Evolutionary conservation across 2,329 filamentous ascomycete species (phyloP).

Genomic region (Phyllosticta citriasiana): DNA sequence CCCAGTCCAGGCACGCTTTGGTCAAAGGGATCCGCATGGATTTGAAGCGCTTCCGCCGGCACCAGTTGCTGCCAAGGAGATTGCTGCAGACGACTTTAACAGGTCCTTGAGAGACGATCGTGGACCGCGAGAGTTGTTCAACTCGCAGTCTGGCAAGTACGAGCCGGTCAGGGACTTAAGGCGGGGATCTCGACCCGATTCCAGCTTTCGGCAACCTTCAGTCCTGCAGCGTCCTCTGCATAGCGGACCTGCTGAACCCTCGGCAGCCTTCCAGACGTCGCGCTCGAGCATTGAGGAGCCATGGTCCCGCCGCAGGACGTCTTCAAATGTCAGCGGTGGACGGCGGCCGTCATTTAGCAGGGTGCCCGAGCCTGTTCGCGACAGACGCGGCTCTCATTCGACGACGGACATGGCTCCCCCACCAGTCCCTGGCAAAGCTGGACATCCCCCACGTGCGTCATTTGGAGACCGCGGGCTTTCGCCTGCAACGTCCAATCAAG

Average conservation of each 20-base stretch:
- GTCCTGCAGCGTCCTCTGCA: constrained; percentile 64
- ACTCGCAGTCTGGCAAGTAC: constrained; percentile 89
- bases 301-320: constrained; percentile 69
- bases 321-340: constrained; percentile 79
- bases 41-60: constrained; percentile 46
- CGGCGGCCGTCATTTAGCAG: constrained; percentile 52
- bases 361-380: not conserved
- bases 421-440: not conserved
- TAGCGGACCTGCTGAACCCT: constrained; percentile 65
- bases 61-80: constrained; percentile 59
- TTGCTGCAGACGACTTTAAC: constrained; percentile 88
- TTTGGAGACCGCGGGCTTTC: constrained; percentile 6
- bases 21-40: constrained; percentile 46
- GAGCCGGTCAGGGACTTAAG: constrained; percentile 74
- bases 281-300: constrained; percentile 53
- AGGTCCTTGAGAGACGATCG: constrained; percentile 70
- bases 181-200: constrained; percentile 57
- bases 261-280: constrained; percentile 73
- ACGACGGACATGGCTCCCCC: constrained; percentile 5
- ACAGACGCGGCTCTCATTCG: constrained; percentile 7
- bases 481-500: constrained; percentile 7
- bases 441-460: not conserved
- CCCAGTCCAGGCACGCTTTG: constrained; percentile 37
- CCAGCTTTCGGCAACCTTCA: constrained; percentile 62
- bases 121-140: constrained; percentile 70